Percentiles rank a stretch among this genome's conserved stretches.
phyloP scores from a whole-genome alignment of 139 green algal genomes.

The Desmodesmus armatus region DNA sequence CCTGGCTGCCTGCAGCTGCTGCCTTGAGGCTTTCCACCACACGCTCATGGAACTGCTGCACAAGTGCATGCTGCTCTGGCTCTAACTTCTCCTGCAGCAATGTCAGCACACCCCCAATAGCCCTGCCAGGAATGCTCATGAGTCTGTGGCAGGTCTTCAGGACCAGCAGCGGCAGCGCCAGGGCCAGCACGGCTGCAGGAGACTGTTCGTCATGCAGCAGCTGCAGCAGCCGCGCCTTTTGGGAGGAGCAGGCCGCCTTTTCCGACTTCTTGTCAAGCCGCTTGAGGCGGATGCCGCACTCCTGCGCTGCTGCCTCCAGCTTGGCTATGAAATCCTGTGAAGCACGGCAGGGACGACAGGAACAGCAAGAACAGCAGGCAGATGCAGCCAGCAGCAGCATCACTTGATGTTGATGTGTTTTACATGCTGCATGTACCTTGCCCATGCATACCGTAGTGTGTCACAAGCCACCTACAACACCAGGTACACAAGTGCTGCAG shows the following conservation, averaged over 20 bases:
- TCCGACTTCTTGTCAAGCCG: constrained; percentile 83
- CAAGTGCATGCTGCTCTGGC: constrained; percentile 24
- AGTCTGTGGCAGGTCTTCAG: constrained; percentile 48
- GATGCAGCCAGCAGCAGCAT: too few relatives aligned
- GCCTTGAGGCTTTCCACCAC: constrained; percentile 56
- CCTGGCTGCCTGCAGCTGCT: background rate
- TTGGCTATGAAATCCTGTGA: constrained; percentile 39
- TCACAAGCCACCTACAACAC: too few relatives aligned
- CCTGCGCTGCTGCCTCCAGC: constrained; percentile 63
- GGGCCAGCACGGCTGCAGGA: constrained; percentile 69
- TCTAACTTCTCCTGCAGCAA: constrained; percentile 36
- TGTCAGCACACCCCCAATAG: constrained; percentile 60
- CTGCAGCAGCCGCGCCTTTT: constrained; percentile 49
- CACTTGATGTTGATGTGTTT: too few relatives aligned
- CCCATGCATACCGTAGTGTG: too few relatives aligned
- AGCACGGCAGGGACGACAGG: too few relatives aligned
- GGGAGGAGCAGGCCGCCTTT: constrained; percentile 47
- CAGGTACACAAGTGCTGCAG: too few relatives aligned
- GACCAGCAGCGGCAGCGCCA: constrained; percentile 78
- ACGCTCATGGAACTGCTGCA: constrained; percentile 53
- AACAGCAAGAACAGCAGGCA: too few relatives aligned
- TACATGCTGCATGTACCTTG: too few relatives aligned
- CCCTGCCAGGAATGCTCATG: constrained; percentile 72
- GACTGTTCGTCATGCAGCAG: constrained; percentile 58
- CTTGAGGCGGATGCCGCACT: constrained; percentile 71